Conservation (phyloP, 169 alveolate species). For the Besnoitia besnoiti region DNA sequence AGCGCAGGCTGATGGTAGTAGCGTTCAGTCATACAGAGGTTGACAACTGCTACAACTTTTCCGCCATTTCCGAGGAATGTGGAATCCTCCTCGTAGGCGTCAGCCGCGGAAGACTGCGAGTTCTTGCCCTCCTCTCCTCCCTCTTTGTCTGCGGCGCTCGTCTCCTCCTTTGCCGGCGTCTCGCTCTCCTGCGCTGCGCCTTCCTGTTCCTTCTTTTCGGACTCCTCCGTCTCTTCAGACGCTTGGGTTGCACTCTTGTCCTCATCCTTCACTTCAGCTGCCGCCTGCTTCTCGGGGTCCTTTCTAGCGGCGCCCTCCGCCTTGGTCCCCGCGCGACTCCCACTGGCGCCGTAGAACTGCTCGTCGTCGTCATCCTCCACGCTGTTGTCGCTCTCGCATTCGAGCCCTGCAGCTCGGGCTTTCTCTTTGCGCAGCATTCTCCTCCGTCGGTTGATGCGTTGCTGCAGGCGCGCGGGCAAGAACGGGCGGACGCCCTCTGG, state of each 20-base stretch:
- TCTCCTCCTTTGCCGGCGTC: neutral
- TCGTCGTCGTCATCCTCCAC: slow-evolving; percentile 1
- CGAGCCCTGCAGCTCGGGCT: neutral
- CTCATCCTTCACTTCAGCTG: neutral
- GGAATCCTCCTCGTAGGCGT: neutral
- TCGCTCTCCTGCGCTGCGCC: neutral
- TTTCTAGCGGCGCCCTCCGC: neutral
- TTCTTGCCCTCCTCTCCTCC: neutral
- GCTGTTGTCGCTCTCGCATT: neutral
- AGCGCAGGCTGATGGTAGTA: neutral
- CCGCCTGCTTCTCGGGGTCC: neutral
- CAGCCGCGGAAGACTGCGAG: neutral
- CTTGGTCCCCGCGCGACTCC: neutral
- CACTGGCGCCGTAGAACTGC: neutral
- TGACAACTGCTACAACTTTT: slow-evolving; percentile 13
- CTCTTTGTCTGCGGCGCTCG: neutral
- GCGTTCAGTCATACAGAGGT: slow-evolving; percentile 19
- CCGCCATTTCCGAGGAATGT: neutral
- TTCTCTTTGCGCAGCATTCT: neutral
- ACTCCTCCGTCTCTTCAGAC: neutral
- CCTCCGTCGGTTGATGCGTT: neutral
- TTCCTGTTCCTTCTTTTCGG: neutral
- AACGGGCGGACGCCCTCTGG: neutral
- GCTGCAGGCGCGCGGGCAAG: slow-evolving; percentile 10
- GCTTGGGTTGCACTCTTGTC: neutral